Evolutionary conservation across 345 rosid genomes (phyloP).

Genomic region (Toxicodendron radicans): DNA sequence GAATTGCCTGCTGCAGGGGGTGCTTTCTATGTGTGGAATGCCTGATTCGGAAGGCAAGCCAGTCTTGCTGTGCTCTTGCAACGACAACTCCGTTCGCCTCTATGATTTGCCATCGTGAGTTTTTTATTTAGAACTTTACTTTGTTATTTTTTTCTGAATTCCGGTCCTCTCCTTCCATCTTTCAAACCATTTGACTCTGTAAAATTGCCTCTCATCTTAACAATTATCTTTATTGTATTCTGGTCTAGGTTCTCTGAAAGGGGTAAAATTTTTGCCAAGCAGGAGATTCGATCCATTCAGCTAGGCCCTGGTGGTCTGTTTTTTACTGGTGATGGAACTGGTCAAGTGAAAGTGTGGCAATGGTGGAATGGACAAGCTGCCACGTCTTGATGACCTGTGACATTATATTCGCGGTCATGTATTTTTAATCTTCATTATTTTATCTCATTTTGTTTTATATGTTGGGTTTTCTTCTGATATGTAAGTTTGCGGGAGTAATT

Average conservation of each 20-base stretch:
- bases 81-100: constrained; percentile 64
- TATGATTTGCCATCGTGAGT: constrained; percentile 98
- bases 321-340: constrained; percentile 94
- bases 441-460: constrained; percentile 12
- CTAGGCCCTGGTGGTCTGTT: constrained; percentile 82
- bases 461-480: neutral
- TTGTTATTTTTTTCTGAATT: neutral
- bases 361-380: constrained; percentile 52
- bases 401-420: constrained; percentile 18
- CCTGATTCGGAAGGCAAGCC: constrained; percentile 84
- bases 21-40: constrained; percentile 76
- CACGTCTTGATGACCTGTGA: constrained; percentile 24
- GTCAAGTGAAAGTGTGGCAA: constrained; percentile 91
- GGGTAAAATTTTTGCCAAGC: constrained; percentile 82
- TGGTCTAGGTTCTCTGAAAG: constrained; percentile 72
- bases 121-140: neutral
- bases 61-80: constrained; percentile 74
- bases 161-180: neutral
- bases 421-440: neutral
- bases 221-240: constrained; percentile 1
- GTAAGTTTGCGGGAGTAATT: constrained; percentile 21
- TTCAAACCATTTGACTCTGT: neutral
- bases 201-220: neutral
- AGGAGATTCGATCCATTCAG: constrained; percentile 81
- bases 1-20: constrained; percentile 52